Evolutionary conservation across 1,284 basidiomycete genomes (phyloP).

Genomic region (Puccinia horiana): DNA sequence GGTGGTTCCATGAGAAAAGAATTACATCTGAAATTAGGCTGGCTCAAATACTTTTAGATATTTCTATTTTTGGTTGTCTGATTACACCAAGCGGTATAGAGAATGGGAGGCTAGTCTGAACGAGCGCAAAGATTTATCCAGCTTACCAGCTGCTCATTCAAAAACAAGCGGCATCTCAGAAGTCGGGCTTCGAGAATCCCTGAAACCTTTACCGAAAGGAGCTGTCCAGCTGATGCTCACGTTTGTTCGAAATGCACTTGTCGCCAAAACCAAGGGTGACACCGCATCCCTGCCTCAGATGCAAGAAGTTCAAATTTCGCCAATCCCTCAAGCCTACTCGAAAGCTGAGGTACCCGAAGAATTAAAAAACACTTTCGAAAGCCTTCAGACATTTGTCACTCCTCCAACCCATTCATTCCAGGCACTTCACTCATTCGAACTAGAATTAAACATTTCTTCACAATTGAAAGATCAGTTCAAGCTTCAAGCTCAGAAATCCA

Average conservation of each 20-base stretch:
- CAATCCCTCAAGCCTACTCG: not conserved
- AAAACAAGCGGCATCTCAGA: not conserved
- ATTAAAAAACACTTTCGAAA: conserved; percentile 23
- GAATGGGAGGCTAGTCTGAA: conserved; percentile 31
- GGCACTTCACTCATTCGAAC: not conserved
- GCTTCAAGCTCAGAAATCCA: not conserved
- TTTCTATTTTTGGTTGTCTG: conserved; percentile 36
- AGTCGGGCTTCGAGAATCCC: not conserved
- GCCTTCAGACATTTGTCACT: conserved; percentile 12
- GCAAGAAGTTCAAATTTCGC: not conserved
- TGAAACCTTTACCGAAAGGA: not conserved
- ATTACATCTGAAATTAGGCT: not conserved
- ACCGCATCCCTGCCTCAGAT: not conserved
- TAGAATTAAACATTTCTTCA: conserved; percentile 39
- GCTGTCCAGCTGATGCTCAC: not conserved
- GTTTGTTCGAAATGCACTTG: not conserved
- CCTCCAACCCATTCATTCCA: not conserved
- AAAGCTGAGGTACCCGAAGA: conserved; percentile 12
- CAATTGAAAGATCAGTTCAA: conserved; percentile 35
- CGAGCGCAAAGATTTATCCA: not conserved
- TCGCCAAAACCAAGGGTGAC: not conserved
- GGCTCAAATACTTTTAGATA: conserved; percentile 11
- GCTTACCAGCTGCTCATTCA: not conserved
- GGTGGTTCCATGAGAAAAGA: not conserved
- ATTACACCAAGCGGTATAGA: conserved; percentile 40